Evolutionary conservation across 108 stramenopile genomes (phyloP), one percentile per base, ranked within the genome.

Genomic region (Phaeodactylum tricornutum): DNA sequence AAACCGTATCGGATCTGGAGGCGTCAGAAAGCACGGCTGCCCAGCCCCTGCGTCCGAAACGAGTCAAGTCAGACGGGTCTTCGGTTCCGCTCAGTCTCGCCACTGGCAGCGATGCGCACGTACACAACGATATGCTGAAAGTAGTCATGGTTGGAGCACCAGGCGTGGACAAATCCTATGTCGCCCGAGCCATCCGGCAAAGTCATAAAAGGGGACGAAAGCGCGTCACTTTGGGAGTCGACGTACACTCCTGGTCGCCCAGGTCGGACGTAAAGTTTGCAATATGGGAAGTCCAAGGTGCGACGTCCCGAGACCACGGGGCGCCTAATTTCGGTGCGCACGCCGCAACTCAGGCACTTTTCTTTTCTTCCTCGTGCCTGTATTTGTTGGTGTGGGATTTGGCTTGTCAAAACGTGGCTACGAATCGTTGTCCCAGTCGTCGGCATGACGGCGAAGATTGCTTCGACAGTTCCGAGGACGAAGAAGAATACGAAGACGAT

Each of bases 381-480:
- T 84, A 84, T 50, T 50, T 85, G 20, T 45, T 89, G 12, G 77
- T 81, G 7, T 89, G 78, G 77, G 87, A 89, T 55, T 56, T 84
- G 75, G 87, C 66, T 9, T 59, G 44, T 21, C 59, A 50, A 34
- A 80, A 79, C 33, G 37, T 42, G 4, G 59, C 69, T 31, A 61
- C 60, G 12, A 55, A 53, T 44, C 47, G 45, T 55, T 59, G 39
- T 15, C 42, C 51, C 19, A 31, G 36, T 15, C 25, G 57, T 1
- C 36, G 25, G 15, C 23, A 20, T 43, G 50, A 16, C n/a, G 47
- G 8, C 15, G 50, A 53, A 1, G 50, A 59, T 25, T n/a, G n/a
- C n/a, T 39, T 39, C 29, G 38, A 59, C 12, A 44, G 60, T 22
- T 61, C 55, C 31, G 64, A 64, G 1, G 66, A 63, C 21, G 66